Evolutionary conservation across 2,329 filamentous ascomycete species (phyloP).

Genomic region (Niveomyces coronatus): DNA sequence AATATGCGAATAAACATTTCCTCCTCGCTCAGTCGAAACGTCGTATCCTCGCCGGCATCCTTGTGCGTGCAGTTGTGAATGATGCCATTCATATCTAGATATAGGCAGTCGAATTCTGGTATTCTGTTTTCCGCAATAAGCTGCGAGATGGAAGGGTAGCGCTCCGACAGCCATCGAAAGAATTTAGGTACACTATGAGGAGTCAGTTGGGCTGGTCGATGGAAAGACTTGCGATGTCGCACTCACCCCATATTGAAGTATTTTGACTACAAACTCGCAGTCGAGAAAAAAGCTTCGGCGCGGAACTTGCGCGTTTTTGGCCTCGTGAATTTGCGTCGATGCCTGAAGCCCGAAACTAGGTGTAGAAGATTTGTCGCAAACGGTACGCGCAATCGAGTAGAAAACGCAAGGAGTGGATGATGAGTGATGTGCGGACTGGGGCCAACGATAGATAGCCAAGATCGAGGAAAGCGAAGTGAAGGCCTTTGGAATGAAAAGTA

Average conservation of each 20-base stretch:
- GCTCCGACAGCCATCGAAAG: conserved; percentile 98
- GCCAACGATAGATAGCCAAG: too few species aligned
- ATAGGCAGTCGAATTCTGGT: conserved; percentile 96
- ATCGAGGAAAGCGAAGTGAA: too few species aligned
- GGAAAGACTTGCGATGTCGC: background rate
- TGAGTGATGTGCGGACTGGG: too few species aligned
- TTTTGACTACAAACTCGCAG: background rate
- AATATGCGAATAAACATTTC: conserved; percentile 99
- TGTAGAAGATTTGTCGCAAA: too few species aligned
- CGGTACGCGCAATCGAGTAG: too few species aligned
- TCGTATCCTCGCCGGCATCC: conserved; percentile 75
- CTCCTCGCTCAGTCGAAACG: conserved; percentile 89
- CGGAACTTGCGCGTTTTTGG: background rate
- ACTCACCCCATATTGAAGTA: conserved; percentile 8
- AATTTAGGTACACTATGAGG: conserved; percentile 64
- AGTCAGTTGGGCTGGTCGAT: background rate
- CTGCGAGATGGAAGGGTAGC: conserved; percentile 96
- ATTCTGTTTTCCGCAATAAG: conserved; percentile 98
- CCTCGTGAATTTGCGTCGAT: background rate
- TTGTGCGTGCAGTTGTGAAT: conserved; percentile 99
- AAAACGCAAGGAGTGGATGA: too few species aligned
- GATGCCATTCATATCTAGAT: conserved; percentile 98
- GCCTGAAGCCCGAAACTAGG: too few species aligned
- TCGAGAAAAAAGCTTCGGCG: background rate
- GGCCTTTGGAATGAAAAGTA: too few species aligned